Evolutionary conservation across 495 filamentous ascomycete genomes (phyloP).

Genomic region (Hyaloscypha hepaticicola): DNA sequence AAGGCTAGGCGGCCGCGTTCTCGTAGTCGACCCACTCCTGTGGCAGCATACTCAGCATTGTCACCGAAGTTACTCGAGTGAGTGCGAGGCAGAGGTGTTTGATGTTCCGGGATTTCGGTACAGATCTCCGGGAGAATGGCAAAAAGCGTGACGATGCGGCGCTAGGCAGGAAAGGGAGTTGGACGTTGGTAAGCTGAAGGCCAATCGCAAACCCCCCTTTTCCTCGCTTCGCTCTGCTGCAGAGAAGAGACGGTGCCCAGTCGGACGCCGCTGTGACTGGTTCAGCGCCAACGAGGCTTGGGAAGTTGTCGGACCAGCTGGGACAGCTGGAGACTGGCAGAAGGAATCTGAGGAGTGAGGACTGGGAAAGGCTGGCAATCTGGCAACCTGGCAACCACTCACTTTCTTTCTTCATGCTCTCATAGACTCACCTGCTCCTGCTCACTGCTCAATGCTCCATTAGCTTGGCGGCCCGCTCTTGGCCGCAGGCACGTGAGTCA

Average conservation of each 20-base stretch:
- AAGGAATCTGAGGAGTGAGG: no score
- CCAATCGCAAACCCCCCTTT: not conserved
- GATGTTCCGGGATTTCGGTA: conserved; percentile 25
- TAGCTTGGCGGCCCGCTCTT: not conserved
- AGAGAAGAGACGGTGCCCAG: not conserved
- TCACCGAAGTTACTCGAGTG: not conserved
- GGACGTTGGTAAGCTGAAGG: conserved; percentile 4
- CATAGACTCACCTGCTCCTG: not conserved
- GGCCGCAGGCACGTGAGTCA: not conserved
- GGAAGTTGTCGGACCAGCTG: not conserved
- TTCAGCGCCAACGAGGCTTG: not conserved
- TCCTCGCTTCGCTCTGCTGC: not conserved
- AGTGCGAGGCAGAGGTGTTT: conserved; percentile 1
- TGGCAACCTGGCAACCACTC: not conserved
- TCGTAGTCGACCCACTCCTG: not conserved
- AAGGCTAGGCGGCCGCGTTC: not conserved
- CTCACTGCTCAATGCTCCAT: not conserved
- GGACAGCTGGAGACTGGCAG: not conserved
- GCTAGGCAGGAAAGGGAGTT: conserved; percentile 13
- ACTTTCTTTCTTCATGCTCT: not conserved
- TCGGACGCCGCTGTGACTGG: not conserved
- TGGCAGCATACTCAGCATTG: not conserved
- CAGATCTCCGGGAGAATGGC: conserved; percentile 14
- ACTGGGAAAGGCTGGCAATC: not conserved
- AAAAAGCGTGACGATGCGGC: not conserved